Percentiles rank a stretch among this genome's conserved stretches.
These are phyloP conservation scores for Pythium apleroticum DNA, from an alignment of 352 stramenopile genomes.

Conservation along the genomic window DNA sequence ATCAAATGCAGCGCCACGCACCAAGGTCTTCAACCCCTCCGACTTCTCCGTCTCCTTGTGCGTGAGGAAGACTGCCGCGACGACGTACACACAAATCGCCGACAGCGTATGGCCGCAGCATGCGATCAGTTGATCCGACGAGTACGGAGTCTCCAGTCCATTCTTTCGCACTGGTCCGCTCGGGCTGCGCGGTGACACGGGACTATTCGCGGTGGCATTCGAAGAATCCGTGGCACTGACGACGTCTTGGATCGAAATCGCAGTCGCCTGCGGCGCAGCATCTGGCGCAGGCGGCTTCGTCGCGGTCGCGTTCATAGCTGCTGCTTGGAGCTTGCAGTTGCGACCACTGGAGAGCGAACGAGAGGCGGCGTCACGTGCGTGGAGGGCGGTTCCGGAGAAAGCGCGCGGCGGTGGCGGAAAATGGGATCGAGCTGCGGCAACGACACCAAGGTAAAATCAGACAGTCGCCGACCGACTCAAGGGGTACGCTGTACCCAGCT, in stretches of 20 bases:
- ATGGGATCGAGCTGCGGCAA: conserved; percentile 14
- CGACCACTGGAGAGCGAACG: conserved; percentile 11
- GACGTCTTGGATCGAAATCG: conserved; percentile 21
- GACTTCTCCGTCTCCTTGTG: conserved; percentile 20
- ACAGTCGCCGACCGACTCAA: conserved; percentile 3
- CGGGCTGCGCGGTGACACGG: conserved; percentile 7
- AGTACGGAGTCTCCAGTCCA: conserved; percentile 66
- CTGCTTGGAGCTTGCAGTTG: background rate
- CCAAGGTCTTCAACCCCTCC: conserved; percentile 16
- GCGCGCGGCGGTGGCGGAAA: conserved; percentile 3
- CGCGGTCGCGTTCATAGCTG: background rate
- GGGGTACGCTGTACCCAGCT: background rate
- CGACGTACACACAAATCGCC: conserved; percentile 62
- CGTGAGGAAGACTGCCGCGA: conserved; percentile 24
- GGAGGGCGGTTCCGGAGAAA: conserved; percentile 8
- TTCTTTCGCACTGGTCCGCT: conserved; percentile 51
- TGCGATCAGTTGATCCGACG: conserved; percentile 77
- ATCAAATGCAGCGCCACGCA: conserved; percentile 18
- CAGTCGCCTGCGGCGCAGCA: conserved; percentile 1
- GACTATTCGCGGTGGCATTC: background rate
- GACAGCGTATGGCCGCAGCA: conserved; percentile 70
- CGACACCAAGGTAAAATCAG: conserved; percentile 21
- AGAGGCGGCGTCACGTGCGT: background rate
- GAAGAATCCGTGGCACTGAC: background rate
- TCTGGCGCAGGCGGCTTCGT: background rate